Percentiles rank a stretch among this genome's conserved stretches.
These are phyloP conservation scores for Gryganskiella cystojenkinii DNA, from an alignment of 192 early-diverging fungal species.

Conservation along the genomic window DNA sequence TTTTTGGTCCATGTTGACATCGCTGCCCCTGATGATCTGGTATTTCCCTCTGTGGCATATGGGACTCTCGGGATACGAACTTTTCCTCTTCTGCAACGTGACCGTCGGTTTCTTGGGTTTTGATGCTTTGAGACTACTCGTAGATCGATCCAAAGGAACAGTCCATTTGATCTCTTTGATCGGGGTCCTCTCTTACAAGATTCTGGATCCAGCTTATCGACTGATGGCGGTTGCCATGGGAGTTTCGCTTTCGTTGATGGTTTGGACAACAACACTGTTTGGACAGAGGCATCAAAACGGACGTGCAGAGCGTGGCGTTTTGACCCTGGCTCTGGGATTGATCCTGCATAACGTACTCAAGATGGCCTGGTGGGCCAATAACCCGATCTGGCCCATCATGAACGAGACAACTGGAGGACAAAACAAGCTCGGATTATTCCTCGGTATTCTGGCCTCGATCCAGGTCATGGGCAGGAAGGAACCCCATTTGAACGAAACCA, in stretches of 20 bases:
- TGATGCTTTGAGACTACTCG: conserved; percentile 50
- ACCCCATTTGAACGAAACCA: conserved; percentile 11
- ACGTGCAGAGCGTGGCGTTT: conserved; percentile 63
- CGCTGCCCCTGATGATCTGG: conserved; percentile 72
- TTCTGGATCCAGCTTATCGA: conserved; percentile 61
- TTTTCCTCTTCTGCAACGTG: conserved; percentile 67
- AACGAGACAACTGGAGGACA: conserved; percentile 71
- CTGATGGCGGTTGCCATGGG: conserved; percentile 65
- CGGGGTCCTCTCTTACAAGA: conserved; percentile 67
- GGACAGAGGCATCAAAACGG: conserved; percentile 55
- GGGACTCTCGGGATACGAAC: conserved; percentile 82
- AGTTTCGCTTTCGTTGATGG: conserved; percentile 60
- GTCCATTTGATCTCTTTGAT: conserved; percentile 65
- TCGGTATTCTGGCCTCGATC: conserved; percentile 65
- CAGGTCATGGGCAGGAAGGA: conserved; percentile 58
- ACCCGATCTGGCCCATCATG: conserved; percentile 83
- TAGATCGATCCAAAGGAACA: conserved; percentile 59
- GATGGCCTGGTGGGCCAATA: conserved; percentile 76
- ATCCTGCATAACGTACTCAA: conserved; percentile 70
- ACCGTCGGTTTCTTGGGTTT: conserved; percentile 68
- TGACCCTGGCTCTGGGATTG: conserved; percentile 73
- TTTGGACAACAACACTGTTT: conserved; percentile 64
- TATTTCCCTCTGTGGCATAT: conserved; percentile 86
- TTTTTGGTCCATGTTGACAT: conserved; percentile 80
- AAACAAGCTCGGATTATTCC: conserved; percentile 65